These are phyloP conservation scores for Lactarius psammicola DNA, from an alignment of 768 basidiomycete species.

Conservation along the genomic window DNA sequence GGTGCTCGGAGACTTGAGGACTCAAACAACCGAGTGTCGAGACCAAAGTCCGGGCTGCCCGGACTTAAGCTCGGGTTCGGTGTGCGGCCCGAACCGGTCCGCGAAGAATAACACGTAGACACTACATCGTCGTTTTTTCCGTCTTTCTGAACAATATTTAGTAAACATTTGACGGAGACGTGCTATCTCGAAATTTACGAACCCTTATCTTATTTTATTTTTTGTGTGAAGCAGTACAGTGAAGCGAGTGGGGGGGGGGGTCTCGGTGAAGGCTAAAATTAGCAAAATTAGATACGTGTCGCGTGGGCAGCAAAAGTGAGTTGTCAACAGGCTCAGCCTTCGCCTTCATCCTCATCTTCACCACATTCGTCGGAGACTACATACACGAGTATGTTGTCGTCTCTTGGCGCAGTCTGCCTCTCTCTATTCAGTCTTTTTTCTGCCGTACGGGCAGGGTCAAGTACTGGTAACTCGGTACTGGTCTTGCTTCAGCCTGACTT, in stretches of 20 bases:
- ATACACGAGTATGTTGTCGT: slow-evolving; percentile 32
- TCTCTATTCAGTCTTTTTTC: slow-evolving; percentile 35
- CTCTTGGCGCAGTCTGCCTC: slow-evolving; percentile 32
- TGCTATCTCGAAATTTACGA: background rate
- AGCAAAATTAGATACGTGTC: slow-evolving; percentile 5
- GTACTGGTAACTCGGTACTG: slow-evolving; percentile 77
- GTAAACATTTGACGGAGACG: background rate
- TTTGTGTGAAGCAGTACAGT: background rate
- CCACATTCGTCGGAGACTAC: background rate
- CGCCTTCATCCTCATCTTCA: background rate
- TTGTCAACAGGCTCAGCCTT: too few relatives aligned
- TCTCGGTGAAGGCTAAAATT: background rate
- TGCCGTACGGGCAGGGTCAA: slow-evolving; percentile 56
- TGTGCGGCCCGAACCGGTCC: background rate
- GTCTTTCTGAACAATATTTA: background rate
- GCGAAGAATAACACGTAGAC: background rate
- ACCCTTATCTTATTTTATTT: background rate
- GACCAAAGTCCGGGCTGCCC: background rate
- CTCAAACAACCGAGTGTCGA: background rate
- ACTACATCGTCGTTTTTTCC: background rate
- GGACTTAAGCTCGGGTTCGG: background rate
- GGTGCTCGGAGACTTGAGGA: background rate
- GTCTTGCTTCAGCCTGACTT: slow-evolving; percentile 76
- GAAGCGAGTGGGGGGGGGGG: background rate
- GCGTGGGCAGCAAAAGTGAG: background rate